phyloP scores from a whole-genome alignment of 176 grass and related monocot species.

The Panicum miliaceum region DNA sequence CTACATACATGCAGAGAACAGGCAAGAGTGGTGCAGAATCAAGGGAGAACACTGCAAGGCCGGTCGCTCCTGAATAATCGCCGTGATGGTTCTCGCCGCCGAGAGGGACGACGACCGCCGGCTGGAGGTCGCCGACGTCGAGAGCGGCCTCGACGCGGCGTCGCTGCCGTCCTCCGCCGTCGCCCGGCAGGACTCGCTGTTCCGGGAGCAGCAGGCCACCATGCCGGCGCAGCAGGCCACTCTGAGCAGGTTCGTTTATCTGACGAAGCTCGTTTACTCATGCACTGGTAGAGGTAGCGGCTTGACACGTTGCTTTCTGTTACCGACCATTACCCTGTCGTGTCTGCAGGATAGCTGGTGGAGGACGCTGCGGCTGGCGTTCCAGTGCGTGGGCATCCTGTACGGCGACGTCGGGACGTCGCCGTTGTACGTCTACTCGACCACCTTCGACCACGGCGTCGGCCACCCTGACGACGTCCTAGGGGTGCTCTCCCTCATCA shows the following conservation, averaged over 20 bases:
- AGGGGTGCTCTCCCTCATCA: slow-evolving; percentile 57
- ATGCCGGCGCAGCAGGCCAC: not conserved
- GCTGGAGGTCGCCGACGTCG: not conserved
- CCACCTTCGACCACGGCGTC: slow-evolving; percentile 37
- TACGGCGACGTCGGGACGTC: slow-evolving; percentile 59
- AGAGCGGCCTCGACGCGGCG: not conserved
- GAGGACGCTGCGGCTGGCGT: slow-evolving; percentile 36
- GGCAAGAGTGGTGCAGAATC: too few species aligned
- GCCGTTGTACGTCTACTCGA: slow-evolving; percentile 53
- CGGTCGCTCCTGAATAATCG: too few species aligned
- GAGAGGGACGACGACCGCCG: not conserved
- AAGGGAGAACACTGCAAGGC: too few species aligned
- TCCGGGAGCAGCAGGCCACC: too few species aligned
- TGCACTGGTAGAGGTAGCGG: too few species aligned
- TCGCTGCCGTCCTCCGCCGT: not conserved
- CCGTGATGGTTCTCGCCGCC: not conserved
- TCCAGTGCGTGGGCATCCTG: slow-evolving; percentile 61
- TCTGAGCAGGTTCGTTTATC: not conserved
- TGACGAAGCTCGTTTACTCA: not conserved
- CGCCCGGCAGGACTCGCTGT: slow-evolving; percentile 42
- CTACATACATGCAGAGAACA: not conserved
- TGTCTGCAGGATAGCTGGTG: slow-evolving; percentile 35
- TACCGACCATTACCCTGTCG: too few species aligned
- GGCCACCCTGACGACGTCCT: slow-evolving; percentile 37
- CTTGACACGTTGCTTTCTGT: too few species aligned